Base-by-base conservation (phyloP, 1,284 basidiomycete genomes). In the Leccinum colubrinum region DNA sequence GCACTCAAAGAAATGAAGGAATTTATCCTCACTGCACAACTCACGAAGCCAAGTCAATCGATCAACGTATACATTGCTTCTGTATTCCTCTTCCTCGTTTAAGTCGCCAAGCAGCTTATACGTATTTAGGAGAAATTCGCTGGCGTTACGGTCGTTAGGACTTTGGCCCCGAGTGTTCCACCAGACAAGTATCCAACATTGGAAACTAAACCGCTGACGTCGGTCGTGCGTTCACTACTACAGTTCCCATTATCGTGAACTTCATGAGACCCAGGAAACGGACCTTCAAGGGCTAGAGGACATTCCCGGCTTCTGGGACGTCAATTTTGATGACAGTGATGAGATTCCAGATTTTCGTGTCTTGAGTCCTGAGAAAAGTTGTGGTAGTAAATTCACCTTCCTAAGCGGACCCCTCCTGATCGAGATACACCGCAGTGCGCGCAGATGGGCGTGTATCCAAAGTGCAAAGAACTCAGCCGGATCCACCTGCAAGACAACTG, bases 1-100 rank as follows among this genome's bases (percentile, higher is more conserved):
- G 79, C 79, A 3, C 79, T 93, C 59, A 81, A 75, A 61, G 80
- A 82, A 6, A 67, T 74, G 4, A 89, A 85, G 68, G 79, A 79
- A 0, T 92, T 92, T 61, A 79, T 78, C 12, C 73, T 92, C 17
- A 80, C 73, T 2, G 84, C 80, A 1, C 75, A 81, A 58, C 76
- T 94, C 25, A 83, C 78, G 9, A 91, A 86, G 69, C 91, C 91
- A 5, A 93, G 91, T 67, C 91, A 93, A 74, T 78, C 77, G n/a
- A 76, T 93, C 12, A 69, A 77, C 6, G 84, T 89, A 35, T 79
- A 83, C 35, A 82, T 92, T 8, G 79, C 86, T 65, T 86, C 90
- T 39, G 91, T 92, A 73, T 68, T 37, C 8, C 14, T 39, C 52
- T 30, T 27, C 27, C 39, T 6, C 48, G 30, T 12, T 46, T 11